Evolutionary conservation across 345 rosid species (phyloP), one percentile per base, ranked within the genome.

Genomic region (Trapa bicornis): DNA sequence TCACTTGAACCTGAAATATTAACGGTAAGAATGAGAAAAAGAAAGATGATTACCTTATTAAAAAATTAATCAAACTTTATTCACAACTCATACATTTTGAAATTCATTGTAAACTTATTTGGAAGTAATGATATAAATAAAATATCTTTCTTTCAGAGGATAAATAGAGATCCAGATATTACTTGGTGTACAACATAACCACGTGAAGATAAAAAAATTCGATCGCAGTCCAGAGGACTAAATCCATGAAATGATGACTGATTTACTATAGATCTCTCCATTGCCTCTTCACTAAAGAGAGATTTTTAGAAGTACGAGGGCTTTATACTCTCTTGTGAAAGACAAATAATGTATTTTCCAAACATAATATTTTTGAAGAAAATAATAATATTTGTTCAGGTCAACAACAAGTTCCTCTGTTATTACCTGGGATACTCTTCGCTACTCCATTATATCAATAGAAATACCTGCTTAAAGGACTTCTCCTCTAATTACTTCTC

Each of bases 111-210:
- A 56, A 7, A 33, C 63, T 8, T 58, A 41, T 0, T 58, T 58
- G 16, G 35, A 16, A 32, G 37, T 58, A 33, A 9, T 7, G 32
- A 58, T 58, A 11, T 39, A 64, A 29, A 65, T 35, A 39, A 78
- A 83, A 76, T 73, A 78, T 96, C 97, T 89, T 70, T 94, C 99
- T 80, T 65, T 86, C 81, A 91, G 96, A 94, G n/a, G 80, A 79
- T 65, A 94, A 71, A 78, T 94, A 94, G 48, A 89, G 88, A 67
- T 89, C 89, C 61, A 87, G 89, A 73, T 97, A 94, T 65, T 76
- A n/a, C 79, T 76, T 91, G 96, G 83, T 94, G 99, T 71, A 94
- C 97, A 38, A 96, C 87, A 86, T 94, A 97, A 65, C 99, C 99
- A 79, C 99, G 91, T 42, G 99, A 86, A 43, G 93, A 91, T 68